A percentile compares a stretch with the other conserved stretches of the same genome.
Evolutionary conservation across 2,329 filamentous ascomycete genomes (phyloP).

Genomic region (Pseudonectria buxi): DNA sequence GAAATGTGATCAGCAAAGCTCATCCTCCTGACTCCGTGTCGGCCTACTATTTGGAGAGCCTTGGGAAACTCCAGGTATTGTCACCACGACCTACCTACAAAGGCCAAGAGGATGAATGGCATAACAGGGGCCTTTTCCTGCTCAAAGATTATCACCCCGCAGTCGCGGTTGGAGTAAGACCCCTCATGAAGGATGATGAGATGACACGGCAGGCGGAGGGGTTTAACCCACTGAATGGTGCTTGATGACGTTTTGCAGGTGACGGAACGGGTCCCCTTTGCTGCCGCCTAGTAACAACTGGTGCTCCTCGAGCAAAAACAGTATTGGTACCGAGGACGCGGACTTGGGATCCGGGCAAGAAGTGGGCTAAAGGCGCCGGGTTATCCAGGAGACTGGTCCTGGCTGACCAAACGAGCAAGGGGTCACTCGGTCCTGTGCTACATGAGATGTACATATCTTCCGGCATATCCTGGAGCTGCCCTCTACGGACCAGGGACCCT

Average conservation of each 20-base stretch:
- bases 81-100: no score
- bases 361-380: constrained; percentile 11
- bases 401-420: constrained; percentile 5
- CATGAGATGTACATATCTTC: constrained; percentile 2
- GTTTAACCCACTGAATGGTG: constrained; percentile 2
- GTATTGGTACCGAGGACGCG: constrained; percentile 24
- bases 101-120: no score
- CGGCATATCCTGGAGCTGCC: constrained; percentile 5
- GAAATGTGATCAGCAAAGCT: no score
- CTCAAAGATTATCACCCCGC: no score
- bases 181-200: no score
- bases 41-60: no score
- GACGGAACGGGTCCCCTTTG: constrained; percentile 6
- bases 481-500: no score
- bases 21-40: no score
- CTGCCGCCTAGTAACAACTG: constrained; percentile 7
- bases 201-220: background rate
- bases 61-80: no score
- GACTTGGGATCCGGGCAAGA: constrained; percentile 18
- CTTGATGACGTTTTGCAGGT: constrained; percentile 11
- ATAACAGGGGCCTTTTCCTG: no score
- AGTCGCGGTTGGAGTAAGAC: no score
- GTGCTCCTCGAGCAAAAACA: constrained; percentile 11
- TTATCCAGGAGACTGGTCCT: constrained; percentile 4
- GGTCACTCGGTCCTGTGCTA: constrained; percentile 2